phyloP scores from a whole-genome alignment of 208 protist species.

The Trypanosoma scelopori region DNA sequence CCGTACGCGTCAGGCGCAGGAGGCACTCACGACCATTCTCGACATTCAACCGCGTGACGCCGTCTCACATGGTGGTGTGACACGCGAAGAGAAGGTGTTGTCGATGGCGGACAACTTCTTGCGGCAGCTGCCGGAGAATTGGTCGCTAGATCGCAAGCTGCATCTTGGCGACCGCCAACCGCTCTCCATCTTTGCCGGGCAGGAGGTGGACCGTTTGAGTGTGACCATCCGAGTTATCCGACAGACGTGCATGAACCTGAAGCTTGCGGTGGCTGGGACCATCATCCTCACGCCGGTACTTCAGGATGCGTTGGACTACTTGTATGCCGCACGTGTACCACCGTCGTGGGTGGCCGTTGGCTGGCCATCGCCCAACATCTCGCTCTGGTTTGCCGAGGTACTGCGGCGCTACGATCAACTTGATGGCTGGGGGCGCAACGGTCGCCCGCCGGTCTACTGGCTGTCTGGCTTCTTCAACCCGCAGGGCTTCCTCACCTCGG shows the following conservation, averaged over 20 bases:
- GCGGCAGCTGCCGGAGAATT: conserved; percentile 90
- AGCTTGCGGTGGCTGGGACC: conserved; percentile 96
- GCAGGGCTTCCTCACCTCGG: conserved; percentile 98
- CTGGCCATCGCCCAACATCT: conserved; percentile 95
- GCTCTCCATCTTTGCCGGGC: conserved; percentile 95
- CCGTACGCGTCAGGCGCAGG: conserved; percentile 88
- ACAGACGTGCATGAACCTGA: conserved; percentile 91
- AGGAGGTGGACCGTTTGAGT: conserved; percentile 96
- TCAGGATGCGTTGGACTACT: conserved; percentile 92
- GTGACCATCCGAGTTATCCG: conserved; percentile 82
- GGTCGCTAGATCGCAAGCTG: conserved; percentile 79
- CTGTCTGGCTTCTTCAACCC: conserved; percentile 99
- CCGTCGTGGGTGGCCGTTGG: conserved; percentile 94
- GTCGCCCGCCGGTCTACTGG: conserved; percentile 95
- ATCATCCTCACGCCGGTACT: conserved; percentile 97
- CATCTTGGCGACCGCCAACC: conserved; percentile 89
- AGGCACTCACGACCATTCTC: conserved; percentile 95
- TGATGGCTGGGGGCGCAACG: conserved; percentile 90
- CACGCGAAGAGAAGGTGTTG: conserved; percentile 93
- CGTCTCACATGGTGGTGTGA: conserved; percentile 78
- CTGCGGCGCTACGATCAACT: conserved; percentile 95
- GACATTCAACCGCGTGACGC: conserved; percentile 96
- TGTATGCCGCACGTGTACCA: conserved; percentile 97
- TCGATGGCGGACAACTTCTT: conserved; percentile 91
- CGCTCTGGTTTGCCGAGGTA: conserved; percentile 97